phyloP scores from a whole-genome alignment of 1,284 basidiomycete species.

The Apiotrichum mycotoxinovorans region DNA sequence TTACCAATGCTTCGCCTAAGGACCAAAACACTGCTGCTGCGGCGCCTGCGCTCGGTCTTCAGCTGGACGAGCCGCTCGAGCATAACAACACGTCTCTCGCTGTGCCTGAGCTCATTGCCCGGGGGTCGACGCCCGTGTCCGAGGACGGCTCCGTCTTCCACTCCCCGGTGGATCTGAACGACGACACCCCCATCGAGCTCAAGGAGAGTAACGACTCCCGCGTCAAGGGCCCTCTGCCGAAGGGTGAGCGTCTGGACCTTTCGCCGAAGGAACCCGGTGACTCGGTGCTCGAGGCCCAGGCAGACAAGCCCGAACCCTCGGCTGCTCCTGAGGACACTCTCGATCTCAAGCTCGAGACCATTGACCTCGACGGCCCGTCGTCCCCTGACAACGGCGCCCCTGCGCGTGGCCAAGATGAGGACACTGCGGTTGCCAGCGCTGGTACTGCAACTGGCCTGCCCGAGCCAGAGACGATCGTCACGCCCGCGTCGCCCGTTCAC shows the following conservation, averaged over 20 bases:
- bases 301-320: background rate
- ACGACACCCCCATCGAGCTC: background rate
- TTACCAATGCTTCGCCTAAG: background rate
- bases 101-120: background rate
- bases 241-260: background rate
- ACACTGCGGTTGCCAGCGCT: too few relatives aligned
- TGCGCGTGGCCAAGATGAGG: too few relatives aligned
- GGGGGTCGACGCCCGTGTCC: background rate
- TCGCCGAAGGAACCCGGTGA: background rate
- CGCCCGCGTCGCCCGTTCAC: background rate
- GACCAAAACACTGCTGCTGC: background rate
- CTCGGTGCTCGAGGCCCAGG: background rate
- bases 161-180: background rate
- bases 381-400: background rate
- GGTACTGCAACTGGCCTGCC: too few relatives aligned
- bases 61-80: background rate
- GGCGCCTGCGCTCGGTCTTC: background rate
- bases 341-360: conserved; percentile 2
- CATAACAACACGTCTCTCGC: background rate
- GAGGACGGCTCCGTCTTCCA: background rate
- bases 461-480: conserved; percentile 3
- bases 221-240: background rate
- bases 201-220: background rate
- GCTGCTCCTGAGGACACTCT: background rate
- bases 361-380: background rate